These are phyloP conservation scores for Blastomyces parvus DNA, from an alignment of 2,329 filamentous ascomycete species.

Conservation along the genomic window DNA sequence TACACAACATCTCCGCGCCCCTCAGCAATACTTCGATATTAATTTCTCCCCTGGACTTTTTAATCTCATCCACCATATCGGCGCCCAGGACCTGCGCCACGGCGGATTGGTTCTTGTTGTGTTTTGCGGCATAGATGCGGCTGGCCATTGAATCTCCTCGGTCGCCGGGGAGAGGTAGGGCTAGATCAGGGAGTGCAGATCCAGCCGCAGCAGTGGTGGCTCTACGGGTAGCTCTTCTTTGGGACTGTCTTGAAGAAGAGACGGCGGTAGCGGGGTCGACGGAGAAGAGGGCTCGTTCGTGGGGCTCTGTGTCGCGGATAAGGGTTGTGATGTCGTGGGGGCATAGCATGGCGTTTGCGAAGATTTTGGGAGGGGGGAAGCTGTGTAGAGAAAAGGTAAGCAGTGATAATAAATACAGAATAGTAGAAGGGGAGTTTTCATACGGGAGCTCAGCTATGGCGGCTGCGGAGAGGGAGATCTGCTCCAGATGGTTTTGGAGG, in stretches of 20 bases:
- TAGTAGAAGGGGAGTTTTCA: constrained; percentile 24
- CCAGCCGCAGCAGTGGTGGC: constrained; percentile 40
- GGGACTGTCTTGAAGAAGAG: constrained; percentile 37
- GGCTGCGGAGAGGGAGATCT: constrained; percentile 65
- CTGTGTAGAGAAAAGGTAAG: constrained; percentile 37
- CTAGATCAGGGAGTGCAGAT: constrained; percentile 15
- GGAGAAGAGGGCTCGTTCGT: constrained; percentile 91
- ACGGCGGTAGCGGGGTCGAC: constrained; percentile 52
- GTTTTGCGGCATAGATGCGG: constrained; percentile 41
- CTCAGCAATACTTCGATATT: constrained; percentile 77
- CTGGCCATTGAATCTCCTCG: constrained; percentile 37
- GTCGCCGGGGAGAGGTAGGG: not conserved
- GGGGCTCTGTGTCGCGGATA: constrained; percentile 88
- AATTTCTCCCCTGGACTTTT: constrained; percentile 57
- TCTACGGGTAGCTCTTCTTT: constrained; percentile 37
- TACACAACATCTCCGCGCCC: constrained; percentile 82
- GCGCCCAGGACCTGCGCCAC: constrained; percentile 83
- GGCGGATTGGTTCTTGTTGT: constrained; percentile 63
- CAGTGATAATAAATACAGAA: not conserved
- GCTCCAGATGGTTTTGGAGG: constrained; percentile 61
- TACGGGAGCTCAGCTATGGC: constrained; percentile 68
- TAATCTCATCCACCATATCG: constrained; percentile 74
- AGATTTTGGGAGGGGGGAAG: constrained; percentile 85
- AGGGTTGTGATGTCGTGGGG: constrained; percentile 86
- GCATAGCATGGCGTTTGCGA: constrained; percentile 83